Percentiles rank a stretch among this genome's conserved stretches.
Conservation (phyloP, 129 eudicot species). For the Artemisia annua region DNA sequence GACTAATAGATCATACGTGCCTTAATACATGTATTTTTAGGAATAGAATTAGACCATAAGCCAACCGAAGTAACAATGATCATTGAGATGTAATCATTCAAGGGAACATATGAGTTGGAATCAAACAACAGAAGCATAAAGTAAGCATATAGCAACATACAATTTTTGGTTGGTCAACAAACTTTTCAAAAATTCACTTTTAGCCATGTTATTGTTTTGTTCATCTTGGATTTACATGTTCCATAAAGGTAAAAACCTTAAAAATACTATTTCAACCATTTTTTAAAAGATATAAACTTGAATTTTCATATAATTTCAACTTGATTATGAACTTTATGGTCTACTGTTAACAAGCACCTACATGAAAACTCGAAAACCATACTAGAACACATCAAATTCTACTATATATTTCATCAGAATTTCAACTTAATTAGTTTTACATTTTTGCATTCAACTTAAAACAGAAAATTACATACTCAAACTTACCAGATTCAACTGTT, state of each 20-base stretch:
- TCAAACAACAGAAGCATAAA: background rate
- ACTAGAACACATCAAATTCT: too few species aligned
- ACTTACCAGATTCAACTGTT: background rate
- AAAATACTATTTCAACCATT: background rate
- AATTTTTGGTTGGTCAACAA: background rate
- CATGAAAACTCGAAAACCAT: too few species aligned
- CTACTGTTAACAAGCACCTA: too few species aligned
- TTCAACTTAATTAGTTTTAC: too few species aligned
- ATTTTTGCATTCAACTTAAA: too few species aligned
- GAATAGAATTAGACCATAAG: background rate
- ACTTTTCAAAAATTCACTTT: background rate
- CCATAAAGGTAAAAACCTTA: too few species aligned
- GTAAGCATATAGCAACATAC: slow-evolving; percentile 5
- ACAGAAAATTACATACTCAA: too few species aligned
- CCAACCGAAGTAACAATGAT: background rate
- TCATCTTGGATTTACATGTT: too few species aligned
- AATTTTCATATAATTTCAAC: background rate
- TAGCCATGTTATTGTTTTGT: background rate
- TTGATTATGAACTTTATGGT: too few species aligned
- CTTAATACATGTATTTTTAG: background rate
- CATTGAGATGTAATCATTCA: background rate
- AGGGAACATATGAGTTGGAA: background rate
- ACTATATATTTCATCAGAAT: too few species aligned
- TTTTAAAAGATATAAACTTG: background rate
- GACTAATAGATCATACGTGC: background rate